Conservation (phyloP, 371 early-diverging fungal species). For the Dichotomocladium elegans region DNA sequence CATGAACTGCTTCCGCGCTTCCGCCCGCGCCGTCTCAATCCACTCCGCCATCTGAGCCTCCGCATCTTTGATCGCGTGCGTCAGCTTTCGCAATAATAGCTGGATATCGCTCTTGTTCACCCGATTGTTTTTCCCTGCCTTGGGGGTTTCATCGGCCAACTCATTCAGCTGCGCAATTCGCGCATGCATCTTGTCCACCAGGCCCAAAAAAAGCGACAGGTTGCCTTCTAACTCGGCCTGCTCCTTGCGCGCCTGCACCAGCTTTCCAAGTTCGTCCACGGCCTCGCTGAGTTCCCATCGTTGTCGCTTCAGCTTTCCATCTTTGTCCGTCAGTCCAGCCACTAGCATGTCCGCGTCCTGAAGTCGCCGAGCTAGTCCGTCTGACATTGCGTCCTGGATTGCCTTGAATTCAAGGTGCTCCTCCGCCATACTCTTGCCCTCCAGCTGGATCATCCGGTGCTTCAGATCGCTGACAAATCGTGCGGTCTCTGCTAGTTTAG, state of each 20-base stretch:
- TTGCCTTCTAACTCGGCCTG: conserved; percentile 43
- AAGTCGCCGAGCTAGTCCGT: conserved; percentile 20
- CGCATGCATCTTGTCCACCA: conserved; percentile 38
- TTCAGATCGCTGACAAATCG: conserved; percentile 38
- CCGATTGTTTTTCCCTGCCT: conserved; percentile 28
- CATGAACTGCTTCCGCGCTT: conserved; percentile 38
- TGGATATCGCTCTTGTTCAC: conserved; percentile 50
- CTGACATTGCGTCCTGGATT: conserved; percentile 33
- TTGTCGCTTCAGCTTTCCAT: conserved; percentile 29
- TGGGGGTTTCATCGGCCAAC: conserved; percentile 22
- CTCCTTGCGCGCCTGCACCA: conserved; percentile 30
- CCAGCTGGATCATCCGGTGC: conserved; percentile 39
- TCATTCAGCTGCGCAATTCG: conserved; percentile 29
- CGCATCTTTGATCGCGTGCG: conserved; percentile 20
- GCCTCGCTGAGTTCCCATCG: conserved; percentile 21
- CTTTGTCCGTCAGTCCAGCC: conserved; percentile 17
- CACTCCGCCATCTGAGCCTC: conserved; percentile 24
- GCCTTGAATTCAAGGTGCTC: conserved; percentile 41
- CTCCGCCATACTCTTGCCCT: conserved; percentile 32
- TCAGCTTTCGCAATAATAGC: conserved; percentile 33
- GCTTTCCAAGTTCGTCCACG: conserved; percentile 27
- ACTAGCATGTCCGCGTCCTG: conserved; percentile 28
- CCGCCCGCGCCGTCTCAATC: conserved; percentile 24
- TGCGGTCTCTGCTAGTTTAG: conserved; percentile 34
- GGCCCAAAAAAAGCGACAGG: conserved; percentile 37